These are phyloP conservation scores for Lachancea mirantina DNA, from an alignment of 805 yeast genomes.

Conservation along the genomic window DNA sequence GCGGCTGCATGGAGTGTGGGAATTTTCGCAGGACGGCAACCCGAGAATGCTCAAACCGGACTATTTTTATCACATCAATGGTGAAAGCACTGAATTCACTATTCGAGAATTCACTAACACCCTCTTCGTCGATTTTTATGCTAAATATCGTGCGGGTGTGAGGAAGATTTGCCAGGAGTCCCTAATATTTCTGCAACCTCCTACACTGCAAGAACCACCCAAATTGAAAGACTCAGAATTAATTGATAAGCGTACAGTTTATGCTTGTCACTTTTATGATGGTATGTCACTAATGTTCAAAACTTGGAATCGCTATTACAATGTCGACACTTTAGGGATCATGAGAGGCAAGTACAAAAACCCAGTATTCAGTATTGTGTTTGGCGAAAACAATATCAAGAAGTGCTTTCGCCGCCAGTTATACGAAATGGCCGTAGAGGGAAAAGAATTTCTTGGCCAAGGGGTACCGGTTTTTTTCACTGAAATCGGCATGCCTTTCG, in stretches of 20 bases:
- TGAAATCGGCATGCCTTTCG: constrained; percentile 97
- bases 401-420: constrained; percentile 66
- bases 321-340: constrained; percentile 85
- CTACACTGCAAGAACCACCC: constrained; percentile 77
- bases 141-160: constrained; percentile 41
- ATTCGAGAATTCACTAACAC: constrained; percentile 54
- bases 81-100: constrained; percentile 38
- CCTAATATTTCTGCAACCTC: constrained; percentile 69
- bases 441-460: constrained; percentile 51
- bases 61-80: constrained; percentile 40
- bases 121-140: constrained; percentile 58
- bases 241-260: constrained; percentile 59
- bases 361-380: constrained; percentile 67
- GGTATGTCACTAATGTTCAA: constrained; percentile 91
- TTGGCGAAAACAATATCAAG: constrained; percentile 76
- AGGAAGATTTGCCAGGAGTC: constrained; percentile 40
- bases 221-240: constrained; percentile 42
- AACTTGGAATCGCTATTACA: constrained; percentile 74
- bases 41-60: constrained; percentile 37
- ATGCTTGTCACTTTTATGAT: constrained; percentile 89
- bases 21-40: constrained; percentile 28
- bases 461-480: constrained; percentile 70
- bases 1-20: constrained; percentile 80
- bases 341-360: constrained; percentile 68
- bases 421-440: constrained; percentile 57